Evolutionary conservation across 1,139 yeast genomes (phyloP).

Genomic region (Casaregolazyma lundiana): DNA sequence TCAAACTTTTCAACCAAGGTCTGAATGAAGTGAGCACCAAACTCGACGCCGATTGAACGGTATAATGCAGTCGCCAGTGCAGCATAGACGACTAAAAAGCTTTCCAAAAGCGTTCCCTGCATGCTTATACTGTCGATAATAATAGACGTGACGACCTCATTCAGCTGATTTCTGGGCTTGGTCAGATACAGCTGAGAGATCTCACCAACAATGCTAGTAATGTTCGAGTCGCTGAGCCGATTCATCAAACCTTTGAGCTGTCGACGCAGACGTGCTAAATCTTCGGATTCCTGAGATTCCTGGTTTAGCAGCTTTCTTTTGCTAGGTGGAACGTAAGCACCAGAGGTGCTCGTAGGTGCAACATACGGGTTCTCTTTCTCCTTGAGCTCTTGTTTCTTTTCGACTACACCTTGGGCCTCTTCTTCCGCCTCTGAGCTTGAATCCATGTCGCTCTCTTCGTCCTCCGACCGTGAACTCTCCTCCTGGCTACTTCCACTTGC

Average conservation of each 20-base stretch:
- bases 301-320: constrained; percentile 38
- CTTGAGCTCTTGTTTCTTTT: constrained; percentile 31
- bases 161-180: constrained; percentile 74
- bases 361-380: constrained; percentile 76
- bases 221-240: constrained; percentile 79
- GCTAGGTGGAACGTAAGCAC: constrained; percentile 80
- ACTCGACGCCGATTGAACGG: constrained; percentile 74
- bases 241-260: constrained; percentile 77
- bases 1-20: constrained; percentile 65
- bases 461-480: too few species aligned
- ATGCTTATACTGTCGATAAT: constrained; percentile 62
- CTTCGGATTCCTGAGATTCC: constrained; percentile 40
- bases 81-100: constrained; percentile 76
- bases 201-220: constrained; percentile 63
- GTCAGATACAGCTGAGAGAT: constrained; percentile 57
- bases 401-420: constrained; percentile 26
- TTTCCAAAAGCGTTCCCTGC: constrained; percentile 64
- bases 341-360: constrained; percentile 50
- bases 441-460: constrained; percentile 14
- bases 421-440: constrained; percentile 24
- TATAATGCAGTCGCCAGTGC: constrained; percentile 72
- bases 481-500: too few species aligned
- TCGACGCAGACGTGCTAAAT: constrained; percentile 47
- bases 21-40: constrained; percentile 86
- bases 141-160: constrained; percentile 58